phyloP scores from a whole-genome alignment of 2,329 filamentous ascomycete species.

The Stylonectria norvegica region DNA sequence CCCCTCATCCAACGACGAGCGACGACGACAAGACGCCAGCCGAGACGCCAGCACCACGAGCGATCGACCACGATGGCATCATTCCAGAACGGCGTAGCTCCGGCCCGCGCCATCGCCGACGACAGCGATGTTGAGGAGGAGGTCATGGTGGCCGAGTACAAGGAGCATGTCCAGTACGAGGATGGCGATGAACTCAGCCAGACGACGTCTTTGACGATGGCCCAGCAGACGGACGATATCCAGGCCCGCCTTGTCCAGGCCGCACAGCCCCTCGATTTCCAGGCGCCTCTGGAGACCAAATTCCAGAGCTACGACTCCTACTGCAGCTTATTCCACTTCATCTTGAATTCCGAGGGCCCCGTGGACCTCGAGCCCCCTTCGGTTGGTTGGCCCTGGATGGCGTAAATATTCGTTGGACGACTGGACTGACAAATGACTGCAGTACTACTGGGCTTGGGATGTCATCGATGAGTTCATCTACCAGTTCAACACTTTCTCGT shows the following conservation, averaged over 20 bases:
- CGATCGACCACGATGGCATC: slow-evolving; percentile 50
- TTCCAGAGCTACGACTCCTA: slow-evolving; percentile 99
- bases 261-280: slow-evolving; percentile 92
- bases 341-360: slow-evolving; percentile 98
- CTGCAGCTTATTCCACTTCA: slow-evolving; percentile 99
- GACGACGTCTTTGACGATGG: slow-evolving; percentile 64
- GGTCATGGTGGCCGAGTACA: slow-evolving; percentile 91
- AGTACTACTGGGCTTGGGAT: slow-evolving; percentile 99
- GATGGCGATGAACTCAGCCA: slow-evolving; percentile 78
- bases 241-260: slow-evolving; percentile 88
- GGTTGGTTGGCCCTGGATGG: slow-evolving; percentile 54
- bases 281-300: slow-evolving; percentile 92
- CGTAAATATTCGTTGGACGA: slow-evolving; percentile 2
- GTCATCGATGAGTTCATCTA: slow-evolving; percentile 99
- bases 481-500: slow-evolving; percentile 99
- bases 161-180: slow-evolving; percentile 92
- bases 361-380: slow-evolving; percentile 96
- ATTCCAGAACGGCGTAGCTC: slow-evolving; percentile 59
- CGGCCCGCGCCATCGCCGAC: slow-evolving; percentile 62
- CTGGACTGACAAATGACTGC: slow-evolving; percentile 22
- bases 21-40: slow-evolving; percentile 22
- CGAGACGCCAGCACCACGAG: slow-evolving; percentile 28
- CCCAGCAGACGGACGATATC: slow-evolving; percentile 81
- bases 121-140: slow-evolving; percentile 97
- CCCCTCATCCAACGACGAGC: slow-evolving; percentile 26